phyloP scores from a whole-genome alignment of 371 early-diverging fungal genomes.

The Rhizopus delemar region DNA sequence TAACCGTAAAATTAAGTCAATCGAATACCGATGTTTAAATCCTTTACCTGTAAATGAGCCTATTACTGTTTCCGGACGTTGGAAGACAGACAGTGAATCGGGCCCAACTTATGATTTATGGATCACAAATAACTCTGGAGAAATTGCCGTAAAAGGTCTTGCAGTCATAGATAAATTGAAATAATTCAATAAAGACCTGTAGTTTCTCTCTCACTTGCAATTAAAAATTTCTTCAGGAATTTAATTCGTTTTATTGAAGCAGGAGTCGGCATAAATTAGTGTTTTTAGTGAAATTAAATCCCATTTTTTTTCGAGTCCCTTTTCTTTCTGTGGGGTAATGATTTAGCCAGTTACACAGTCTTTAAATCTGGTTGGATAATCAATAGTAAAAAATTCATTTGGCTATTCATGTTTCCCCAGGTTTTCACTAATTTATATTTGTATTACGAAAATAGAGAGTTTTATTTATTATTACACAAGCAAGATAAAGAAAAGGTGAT shows the following conservation, averaged over 20 bases:
- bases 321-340: too few species aligned
- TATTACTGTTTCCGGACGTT: constrained; percentile 48
- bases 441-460: neutral
- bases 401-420: too few species aligned
- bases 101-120: constrained; percentile 55
- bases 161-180: constrained; percentile 18
- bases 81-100: constrained; percentile 23
- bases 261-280: too few species aligned
- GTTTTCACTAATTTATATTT: too few species aligned
- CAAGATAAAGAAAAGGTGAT: neutral
- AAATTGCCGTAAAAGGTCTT: constrained; percentile 71
- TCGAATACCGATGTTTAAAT: constrained; percentile 65
- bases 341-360: too few species aligned
- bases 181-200: neutral
- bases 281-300: too few species aligned
- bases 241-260: too few species aligned
- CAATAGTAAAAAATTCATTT: too few species aligned
- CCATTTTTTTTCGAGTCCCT: too few species aligned
- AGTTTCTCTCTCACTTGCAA: too few species aligned
- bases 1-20: constrained; percentile 36
- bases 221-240: too few species aligned
- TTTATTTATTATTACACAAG: constrained; percentile 1
- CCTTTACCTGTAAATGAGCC: constrained; percentile 62
- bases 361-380: too few species aligned
- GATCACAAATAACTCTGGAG: constrained; percentile 64